Percentiles rank a stretch among this genome's conserved stretches.
phyloP scores from a whole-genome alignment of 2,329 filamentous ascomycete species.

The Rugonectria rugulosa region DNA sequence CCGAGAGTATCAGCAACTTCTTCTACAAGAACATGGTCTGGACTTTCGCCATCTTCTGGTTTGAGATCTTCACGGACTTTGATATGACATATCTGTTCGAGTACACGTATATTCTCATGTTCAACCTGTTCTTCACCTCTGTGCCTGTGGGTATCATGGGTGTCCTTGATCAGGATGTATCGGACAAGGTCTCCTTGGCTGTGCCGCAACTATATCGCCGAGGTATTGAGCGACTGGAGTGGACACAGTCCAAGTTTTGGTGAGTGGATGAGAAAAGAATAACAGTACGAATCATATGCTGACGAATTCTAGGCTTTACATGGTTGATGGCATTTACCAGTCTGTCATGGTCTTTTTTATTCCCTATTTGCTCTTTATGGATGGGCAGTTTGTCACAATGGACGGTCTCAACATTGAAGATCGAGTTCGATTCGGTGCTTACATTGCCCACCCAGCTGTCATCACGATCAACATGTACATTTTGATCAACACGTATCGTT shows the following conservation, averaged over 20 bases:
- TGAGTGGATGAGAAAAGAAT: slow-evolving; percentile 55
- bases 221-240: slow-evolving; percentile 95
- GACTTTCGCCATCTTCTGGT: slow-evolving; percentile 98
- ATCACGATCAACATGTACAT: slow-evolving; percentile 94
- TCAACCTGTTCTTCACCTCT: slow-evolving; percentile 97
- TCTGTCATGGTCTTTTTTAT: slow-evolving; percentile 94
- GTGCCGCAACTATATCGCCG: slow-evolving; percentile 95
- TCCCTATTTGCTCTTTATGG: slow-evolving; percentile 80
- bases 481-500: slow-evolving; percentile 93
- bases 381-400: slow-evolving; percentile 72
- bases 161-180: slow-evolving; percentile 95
- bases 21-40: slow-evolving; percentile 99
- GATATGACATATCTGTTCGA: slow-evolving; percentile 98
- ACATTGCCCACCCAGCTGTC: slow-evolving; percentile 84
- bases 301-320: slow-evolving; percentile 73
- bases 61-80: slow-evolving; percentile 92
- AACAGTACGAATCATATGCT: neutral
- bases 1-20: slow-evolving; percentile 96
- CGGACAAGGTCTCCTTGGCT: slow-evolving; percentile 89
- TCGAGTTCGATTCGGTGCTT: slow-evolving; percentile 83
- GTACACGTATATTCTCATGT: slow-evolving; percentile 96
- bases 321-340: slow-evolving; percentile 94
- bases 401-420: slow-evolving; percentile 81
- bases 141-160: slow-evolving; percentile 95
- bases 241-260: slow-evolving; percentile 98